Percentiles rank a stretch among this genome's conserved stretches.
phyloP scores from a whole-genome alignment of 176 grass and related monocot genomes.

The Hsuehochloa calcarea region DNA sequence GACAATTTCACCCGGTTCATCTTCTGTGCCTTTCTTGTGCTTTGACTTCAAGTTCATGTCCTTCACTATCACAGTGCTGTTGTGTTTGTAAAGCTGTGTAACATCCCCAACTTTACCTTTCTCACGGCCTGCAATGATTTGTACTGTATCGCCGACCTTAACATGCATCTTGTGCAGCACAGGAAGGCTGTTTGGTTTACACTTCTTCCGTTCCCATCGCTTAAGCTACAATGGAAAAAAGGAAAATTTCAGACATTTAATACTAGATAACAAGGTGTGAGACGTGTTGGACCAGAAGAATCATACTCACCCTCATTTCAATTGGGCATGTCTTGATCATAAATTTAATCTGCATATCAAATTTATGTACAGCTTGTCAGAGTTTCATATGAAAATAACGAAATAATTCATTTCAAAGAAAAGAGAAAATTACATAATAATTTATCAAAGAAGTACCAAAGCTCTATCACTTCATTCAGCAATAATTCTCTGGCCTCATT shows the following conservation, averaged over 20 bases:
- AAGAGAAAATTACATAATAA: background rate
- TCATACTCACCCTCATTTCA: slow-evolving; percentile 60
- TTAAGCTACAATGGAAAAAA: slow-evolving; percentile 60
- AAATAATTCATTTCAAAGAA: background rate
- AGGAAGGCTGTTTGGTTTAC: slow-evolving; percentile 89
- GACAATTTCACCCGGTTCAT: slow-evolving; percentile 86
- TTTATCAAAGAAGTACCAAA: background rate
- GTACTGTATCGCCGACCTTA: slow-evolving; percentile 80
- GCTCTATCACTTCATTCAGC: background rate
- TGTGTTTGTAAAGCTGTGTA: slow-evolving; percentile 67
- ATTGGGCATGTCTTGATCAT: slow-evolving; percentile 60
- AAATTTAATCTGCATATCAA: slow-evolving; percentile 55
- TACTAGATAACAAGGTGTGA: background rate
- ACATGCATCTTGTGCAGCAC: slow-evolving; percentile 94
- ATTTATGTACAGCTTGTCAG: slow-evolving; percentile 20
- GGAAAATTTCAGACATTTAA: background rate
- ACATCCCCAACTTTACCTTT: slow-evolving; percentile 93
- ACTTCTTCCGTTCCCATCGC: slow-evolving; percentile 89
- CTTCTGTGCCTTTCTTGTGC: slow-evolving; percentile 85
- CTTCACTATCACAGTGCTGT: slow-evolving; percentile 87
- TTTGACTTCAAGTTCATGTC: slow-evolving; percentile 95
- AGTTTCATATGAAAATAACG: background rate
- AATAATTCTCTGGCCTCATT: background rate
- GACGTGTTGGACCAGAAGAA: background rate
- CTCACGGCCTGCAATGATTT: slow-evolving; percentile 82